These are phyloP conservation scores for Aspergillus sergii DNA, from an alignment of 2,329 filamentous ascomycete species.

Conservation along the genomic window DNA sequence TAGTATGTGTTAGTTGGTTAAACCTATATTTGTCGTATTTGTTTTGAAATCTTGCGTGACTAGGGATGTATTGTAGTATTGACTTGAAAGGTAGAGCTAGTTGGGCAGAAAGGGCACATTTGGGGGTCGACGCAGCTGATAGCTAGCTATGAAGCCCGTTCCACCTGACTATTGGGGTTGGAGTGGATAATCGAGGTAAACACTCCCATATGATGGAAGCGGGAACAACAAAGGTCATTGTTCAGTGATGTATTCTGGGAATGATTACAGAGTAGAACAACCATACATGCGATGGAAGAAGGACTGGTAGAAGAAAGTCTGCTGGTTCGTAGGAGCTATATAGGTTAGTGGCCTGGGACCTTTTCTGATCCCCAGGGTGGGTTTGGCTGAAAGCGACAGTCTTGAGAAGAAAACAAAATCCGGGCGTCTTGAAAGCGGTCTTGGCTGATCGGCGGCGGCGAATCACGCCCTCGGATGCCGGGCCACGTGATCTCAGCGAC, in stretches of 20 bases:
- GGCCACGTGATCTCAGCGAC: constrained; percentile 36
- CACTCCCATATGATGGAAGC: background rate
- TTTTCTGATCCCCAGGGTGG: too few relatives aligned
- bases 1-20: background rate
- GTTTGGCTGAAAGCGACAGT: background rate
- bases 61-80: background rate
- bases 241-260: background rate
- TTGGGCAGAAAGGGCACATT: background rate
- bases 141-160: background rate
- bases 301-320: background rate
- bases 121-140: background rate
- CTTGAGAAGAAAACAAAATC: constrained; percentile 6
- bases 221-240: constrained; percentile 2
- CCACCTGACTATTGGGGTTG: background rate
- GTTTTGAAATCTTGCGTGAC: background rate
- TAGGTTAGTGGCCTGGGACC: too few relatives aligned
- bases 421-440: constrained; percentile 12
- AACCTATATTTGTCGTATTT: background rate
- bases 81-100: background rate
- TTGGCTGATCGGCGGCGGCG: constrained; percentile 26
- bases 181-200: background rate
- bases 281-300: background rate
- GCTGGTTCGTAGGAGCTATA: too few relatives aligned
- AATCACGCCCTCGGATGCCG: constrained; percentile 29
- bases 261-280: background rate